phyloP scores from a whole-genome alignment of 257 asterid species.

The Forsythia suspensa region DNA sequence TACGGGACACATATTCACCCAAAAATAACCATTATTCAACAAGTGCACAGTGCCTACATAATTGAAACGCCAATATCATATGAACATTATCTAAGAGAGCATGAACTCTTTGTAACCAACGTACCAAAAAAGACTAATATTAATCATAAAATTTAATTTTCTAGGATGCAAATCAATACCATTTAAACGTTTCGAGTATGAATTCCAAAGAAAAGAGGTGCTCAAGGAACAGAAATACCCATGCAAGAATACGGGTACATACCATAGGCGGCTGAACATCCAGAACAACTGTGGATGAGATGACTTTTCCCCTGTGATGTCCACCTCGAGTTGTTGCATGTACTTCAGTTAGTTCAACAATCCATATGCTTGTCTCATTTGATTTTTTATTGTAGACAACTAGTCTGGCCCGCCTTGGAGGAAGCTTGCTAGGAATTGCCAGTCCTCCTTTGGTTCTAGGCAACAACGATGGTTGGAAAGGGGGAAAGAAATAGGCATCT shows the following conservation, averaged over 20 bases:
- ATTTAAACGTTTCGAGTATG: neutral
- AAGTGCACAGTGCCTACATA: neutral
- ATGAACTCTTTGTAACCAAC: neutral
- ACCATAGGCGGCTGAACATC: constrained; percentile 99
- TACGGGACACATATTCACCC: neutral
- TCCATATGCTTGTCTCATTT: constrained; percentile 93
- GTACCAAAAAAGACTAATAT: neutral
- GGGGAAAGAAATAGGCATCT: constrained; percentile 97
- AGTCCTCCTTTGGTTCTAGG: constrained; percentile 88
- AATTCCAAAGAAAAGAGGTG: neutral
- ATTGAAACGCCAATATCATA: neutral
- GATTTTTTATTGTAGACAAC: constrained; percentile 85
- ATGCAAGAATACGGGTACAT: constrained; percentile 19
- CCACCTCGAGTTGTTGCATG: constrained; percentile 97
- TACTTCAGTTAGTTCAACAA: constrained; percentile 88
- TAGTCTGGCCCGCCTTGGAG: constrained; percentile 89
- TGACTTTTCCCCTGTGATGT: constrained; percentile 92
- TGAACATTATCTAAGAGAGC: neutral
- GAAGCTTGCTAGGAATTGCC: constrained; percentile 78
- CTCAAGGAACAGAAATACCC: neutral
- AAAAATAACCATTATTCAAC: neutral
- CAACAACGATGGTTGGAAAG: constrained; percentile 88
- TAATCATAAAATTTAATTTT: neutral
- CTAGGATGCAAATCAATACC: neutral
- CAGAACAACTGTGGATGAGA: constrained; percentile 70